Percentiles rank a stretch among this genome's conserved stretches.
Conservation (phyloP, 371 early-diverging fungal genomes). For the Encephalitozoon hellem region DNA sequence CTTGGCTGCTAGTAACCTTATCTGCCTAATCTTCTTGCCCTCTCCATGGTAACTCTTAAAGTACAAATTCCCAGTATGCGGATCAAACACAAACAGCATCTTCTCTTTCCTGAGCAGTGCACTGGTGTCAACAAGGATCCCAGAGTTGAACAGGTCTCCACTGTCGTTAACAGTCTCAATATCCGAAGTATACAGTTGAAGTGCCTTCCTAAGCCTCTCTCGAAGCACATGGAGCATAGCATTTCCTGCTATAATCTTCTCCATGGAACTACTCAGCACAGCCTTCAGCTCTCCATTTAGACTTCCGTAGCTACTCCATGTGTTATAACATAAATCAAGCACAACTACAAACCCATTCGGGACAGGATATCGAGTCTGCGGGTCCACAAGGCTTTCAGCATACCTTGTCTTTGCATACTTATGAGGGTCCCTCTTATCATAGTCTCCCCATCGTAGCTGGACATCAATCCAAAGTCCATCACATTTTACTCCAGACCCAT, state of each 20-base stretch:
- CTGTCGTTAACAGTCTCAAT: background rate
- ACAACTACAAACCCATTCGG: conserved; percentile 88
- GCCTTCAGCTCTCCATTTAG: conserved; percentile 82
- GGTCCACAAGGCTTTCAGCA: conserved; percentile 87
- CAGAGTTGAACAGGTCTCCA: conserved; percentile 11
- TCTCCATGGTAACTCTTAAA: conserved; percentile 93
- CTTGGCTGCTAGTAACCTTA: conserved; percentile 94
- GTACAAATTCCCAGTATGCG: conserved; percentile 90
- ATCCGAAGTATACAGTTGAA: conserved; percentile 75
- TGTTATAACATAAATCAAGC: conserved; percentile 87
- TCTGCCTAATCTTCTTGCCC: conserved; percentile 95
- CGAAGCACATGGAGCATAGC: conserved; percentile 87
- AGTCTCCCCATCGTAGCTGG: conserved; percentile 95
- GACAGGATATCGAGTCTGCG: conserved; percentile 84
- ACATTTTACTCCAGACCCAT: conserved; percentile 65
- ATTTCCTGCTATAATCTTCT: conserved; percentile 91
- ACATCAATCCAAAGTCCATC: conserved; percentile 93
- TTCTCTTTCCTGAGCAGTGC: conserved; percentile 71
- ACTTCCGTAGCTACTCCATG: conserved; percentile 88
- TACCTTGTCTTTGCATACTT: conserved; percentile 91
- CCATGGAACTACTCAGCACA: conserved; percentile 63
- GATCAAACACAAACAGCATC: conserved; percentile 92
- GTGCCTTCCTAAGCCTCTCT: conserved; percentile 91
- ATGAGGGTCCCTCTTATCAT: conserved; percentile 89
- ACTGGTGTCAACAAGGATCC: conserved; percentile 12